Evolutionary conservation across 2,329 filamentous ascomycete species (phyloP).

Genomic region (Celoporthe dispersa): DNA sequence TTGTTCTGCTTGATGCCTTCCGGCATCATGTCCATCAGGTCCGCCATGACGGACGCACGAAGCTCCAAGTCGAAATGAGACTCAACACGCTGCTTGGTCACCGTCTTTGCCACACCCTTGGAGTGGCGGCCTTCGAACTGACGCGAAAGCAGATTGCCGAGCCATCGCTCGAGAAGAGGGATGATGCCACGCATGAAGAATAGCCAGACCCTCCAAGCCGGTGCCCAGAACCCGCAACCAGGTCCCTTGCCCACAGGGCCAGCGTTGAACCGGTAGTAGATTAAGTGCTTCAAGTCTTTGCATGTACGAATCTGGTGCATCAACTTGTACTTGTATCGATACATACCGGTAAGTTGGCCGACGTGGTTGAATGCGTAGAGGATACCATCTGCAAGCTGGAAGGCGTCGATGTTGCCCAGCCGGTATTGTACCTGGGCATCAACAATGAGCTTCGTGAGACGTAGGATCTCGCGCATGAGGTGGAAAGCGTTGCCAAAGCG

Average conservation of each 20-base stretch:
- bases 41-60: constrained; percentile 96
- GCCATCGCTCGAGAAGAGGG: constrained; percentile 92
- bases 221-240: constrained; percentile 98
- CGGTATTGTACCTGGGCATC: constrained; percentile 98
- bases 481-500: constrained; percentile 99
- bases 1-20: constrained; percentile 99
- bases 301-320: constrained; percentile 99
- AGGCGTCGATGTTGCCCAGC: constrained; percentile 96
- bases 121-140: constrained; percentile 98
- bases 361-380: constrained; percentile 99
- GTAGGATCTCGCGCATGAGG: constrained; percentile 95
- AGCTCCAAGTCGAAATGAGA: constrained; percentile 98
- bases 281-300: constrained; percentile 98
- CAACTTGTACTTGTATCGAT: constrained; percentile 99
- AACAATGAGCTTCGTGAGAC: constrained; percentile 95
- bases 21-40: constrained; percentile 99
- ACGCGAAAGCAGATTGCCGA: constrained; percentile 93
- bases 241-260: constrained; percentile 96
- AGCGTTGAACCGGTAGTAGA: constrained; percentile 98
- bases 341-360: constrained; percentile 98
- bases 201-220: constrained; percentile 97
- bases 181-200: constrained; percentile 99
- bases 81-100: constrained; percentile 98
- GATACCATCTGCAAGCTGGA: constrained; percentile 97
- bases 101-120: constrained; percentile 98